Conservation (phyloP, 2,329 filamentous ascomycete species). For the Diplocarpon rosae region DNA sequence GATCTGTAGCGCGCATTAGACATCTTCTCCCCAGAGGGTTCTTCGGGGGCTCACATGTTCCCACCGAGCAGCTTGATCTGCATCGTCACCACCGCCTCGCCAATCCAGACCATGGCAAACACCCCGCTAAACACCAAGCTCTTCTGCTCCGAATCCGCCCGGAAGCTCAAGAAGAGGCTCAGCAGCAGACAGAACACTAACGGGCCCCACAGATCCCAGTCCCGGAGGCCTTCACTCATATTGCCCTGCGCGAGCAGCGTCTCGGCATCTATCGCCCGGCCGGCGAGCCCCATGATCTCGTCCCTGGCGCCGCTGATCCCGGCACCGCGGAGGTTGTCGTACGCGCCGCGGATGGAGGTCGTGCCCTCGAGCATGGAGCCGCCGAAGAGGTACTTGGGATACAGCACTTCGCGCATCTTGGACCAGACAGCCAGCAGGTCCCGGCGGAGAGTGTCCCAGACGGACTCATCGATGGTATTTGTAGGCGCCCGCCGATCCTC, state of each 20-base stretch:
- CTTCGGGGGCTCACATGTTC: conserved; percentile 66
- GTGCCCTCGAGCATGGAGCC: conserved; percentile 52
- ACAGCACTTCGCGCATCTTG: conserved; percentile 96
- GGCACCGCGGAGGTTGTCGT: conserved; percentile 48
- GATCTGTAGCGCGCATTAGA: conserved; percentile 45
- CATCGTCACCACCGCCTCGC: conserved; percentile 90
- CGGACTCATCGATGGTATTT: conserved; percentile 93
- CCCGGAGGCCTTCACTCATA: conserved; percentile 82
- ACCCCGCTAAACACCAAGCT: conserved; percentile 90
- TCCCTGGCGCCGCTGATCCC: conserved; percentile 49
- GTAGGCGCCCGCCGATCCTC: conserved; percentile 83
- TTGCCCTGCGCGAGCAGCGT: conserved; percentile 46
- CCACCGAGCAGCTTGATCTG: conserved; percentile 95
- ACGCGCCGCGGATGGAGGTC: conserved; percentile 46
- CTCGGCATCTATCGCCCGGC: conserved; percentile 53
- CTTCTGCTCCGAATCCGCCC: conserved; percentile 68
- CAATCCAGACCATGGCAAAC: conserved; percentile 94
- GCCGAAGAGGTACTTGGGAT: conserved; percentile 82
- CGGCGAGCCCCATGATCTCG: conserved; percentile 49
- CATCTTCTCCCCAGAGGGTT: not conserved
- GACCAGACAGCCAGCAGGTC: conserved; percentile 91
- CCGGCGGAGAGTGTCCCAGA: conserved; percentile 93
- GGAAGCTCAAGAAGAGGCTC: conserved; percentile 77
- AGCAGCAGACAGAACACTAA: conserved; percentile 87
- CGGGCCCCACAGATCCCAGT: conserved; percentile 98